Evolutionary conservation across 257 asterid genomes (phyloP).

Genomic region (Plectranthus barbatus): DNA sequence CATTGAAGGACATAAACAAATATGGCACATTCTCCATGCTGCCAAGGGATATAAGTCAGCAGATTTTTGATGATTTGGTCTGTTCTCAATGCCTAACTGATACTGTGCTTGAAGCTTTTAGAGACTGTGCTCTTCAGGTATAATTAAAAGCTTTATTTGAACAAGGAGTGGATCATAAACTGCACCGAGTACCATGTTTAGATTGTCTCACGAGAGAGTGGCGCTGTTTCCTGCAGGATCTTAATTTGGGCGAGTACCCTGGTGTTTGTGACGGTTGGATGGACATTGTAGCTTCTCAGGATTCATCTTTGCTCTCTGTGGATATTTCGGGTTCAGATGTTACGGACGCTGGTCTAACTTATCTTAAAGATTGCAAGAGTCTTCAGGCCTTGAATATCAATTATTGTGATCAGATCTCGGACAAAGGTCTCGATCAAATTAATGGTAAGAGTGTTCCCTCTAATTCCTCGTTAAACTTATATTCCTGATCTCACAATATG

Average conservation of each 20-base stretch:
- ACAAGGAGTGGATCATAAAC: not conserved
- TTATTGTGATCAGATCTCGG: constrained; percentile 73
- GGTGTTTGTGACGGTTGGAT: constrained; percentile 75
- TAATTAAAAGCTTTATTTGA: not conserved
- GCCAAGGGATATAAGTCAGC: constrained; percentile 92
- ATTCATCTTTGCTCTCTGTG: constrained; percentile 68
- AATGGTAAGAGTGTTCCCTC: constrained; percentile 36
- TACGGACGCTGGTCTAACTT: constrained; percentile 58
- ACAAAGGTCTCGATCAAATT: constrained; percentile 59
- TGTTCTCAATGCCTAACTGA: constrained; percentile 47
- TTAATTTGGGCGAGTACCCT: constrained; percentile 77
- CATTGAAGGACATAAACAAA: constrained; percentile 57
- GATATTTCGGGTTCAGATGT: constrained; percentile 82
- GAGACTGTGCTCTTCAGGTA: constrained; percentile 99
- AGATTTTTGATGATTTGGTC: constrained; percentile 80
- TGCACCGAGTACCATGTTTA: constrained; percentile 1
- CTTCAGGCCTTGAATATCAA: constrained; percentile 68
- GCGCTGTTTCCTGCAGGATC: constrained; percentile 50
- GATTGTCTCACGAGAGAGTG: constrained; percentile 13
- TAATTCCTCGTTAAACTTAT: not conserved
- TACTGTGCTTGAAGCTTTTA: constrained; percentile 62
- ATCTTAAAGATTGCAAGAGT: constrained; percentile 58
- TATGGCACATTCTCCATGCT: constrained; percentile 60
- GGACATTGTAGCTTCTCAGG: constrained; percentile 79
- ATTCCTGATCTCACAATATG: not conserved